Base-by-base conservation (phyloP, 805 yeast genomes). In the Metschnikowia aberdeeniae region DNA sequence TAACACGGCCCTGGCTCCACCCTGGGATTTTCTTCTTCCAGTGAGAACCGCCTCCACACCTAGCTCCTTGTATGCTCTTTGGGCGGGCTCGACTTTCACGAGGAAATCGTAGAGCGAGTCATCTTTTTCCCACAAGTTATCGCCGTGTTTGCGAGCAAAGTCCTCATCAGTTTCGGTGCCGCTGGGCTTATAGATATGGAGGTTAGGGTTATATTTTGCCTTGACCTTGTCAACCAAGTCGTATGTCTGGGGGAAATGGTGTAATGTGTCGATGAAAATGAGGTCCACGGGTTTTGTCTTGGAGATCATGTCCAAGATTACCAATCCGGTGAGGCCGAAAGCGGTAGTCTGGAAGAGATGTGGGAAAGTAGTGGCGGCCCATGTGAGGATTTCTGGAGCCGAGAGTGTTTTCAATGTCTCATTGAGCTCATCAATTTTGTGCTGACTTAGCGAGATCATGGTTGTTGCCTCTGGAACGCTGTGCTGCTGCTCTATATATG, bases 181-280 rank as follows among this genome's bases (percentile, higher is more conserved):
- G 27, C 63, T 56, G 0, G 98, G 97, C 53, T 75, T 76, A 66
- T 73, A 89, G 2, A 86, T 69, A 54, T 87, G 84, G 20, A 90
- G 63, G 24, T 70, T 71, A 3, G 81, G 76, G 24, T 53, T 43
- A 61, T 92, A 92, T 48, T 71, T 76, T 12, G 57, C 52, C 55
- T 78, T 68, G 34, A 92, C 76, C 10, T 67, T 70, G 1, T 77
- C 73, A 4, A 90, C 84, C 33, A 92, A 73, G 3, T 83, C 88
- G 35, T 84, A 67, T 1, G 98, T 92, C 63, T 92, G 98, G n/a
- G 92, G 89, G 73, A 92, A 92, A 64, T 92, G 97, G 59, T 90
- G 87, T 51, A 92, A 69, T 0, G 98, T 92, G 61, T 92, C 97
- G 39, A 90, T 74, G 62, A 92, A 92, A 2, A 92, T 84, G 45